Evolutionary conservation across 768 basidiomycete genomes (phyloP), one percentile per base, ranked within the genome.

Genomic region (Gelatoporia subvermispora): DNA sequence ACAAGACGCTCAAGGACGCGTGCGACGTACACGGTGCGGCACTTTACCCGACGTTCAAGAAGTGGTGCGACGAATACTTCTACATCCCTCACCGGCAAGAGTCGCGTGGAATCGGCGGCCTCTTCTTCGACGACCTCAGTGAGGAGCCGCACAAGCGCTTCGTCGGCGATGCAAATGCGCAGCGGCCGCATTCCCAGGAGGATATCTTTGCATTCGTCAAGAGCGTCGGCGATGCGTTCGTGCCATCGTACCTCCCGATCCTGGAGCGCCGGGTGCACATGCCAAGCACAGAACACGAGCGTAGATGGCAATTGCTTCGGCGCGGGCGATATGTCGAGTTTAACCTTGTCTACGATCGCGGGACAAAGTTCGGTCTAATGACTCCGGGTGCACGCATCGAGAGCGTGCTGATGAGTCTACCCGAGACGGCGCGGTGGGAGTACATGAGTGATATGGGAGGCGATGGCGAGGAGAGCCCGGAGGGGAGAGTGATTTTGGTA

Each of bases 51-150:
- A 70, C 74, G 2, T 92, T 93, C 78, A 98, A 98, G 65, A 78
- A 79, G 55, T 97, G 93, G 92, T 97, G 95, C 70, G 96, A 98
- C 68, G 85, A 94, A 64, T 99, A 99, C 71, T 99, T 99, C 67
- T 85, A 76, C 66, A 87, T 97, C 60, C 77, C 88, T 16, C 96
- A 98, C 65, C 82, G 96, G 10, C 63, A 68, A 24, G 96, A 98
- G 70, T 68, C 81, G 2, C 80, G 96, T 38, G 96, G 96, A 3
- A 69, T 99, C 42, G 96, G 96, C 25, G 96, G 96, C 0, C 72
- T 99, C 47, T 98, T 98, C 74, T 95, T 97, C 61, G 96, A 98
- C 65, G 96, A 99, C 64, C 79, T 98, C 48, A 81, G 76, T 56
- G 75, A 73, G 43, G 77, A 77, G 28, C 66, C 71, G 2, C 90